Conservation (phyloP, 805 yeast genomes). For the Teunomyces gatunensis region DNA sequence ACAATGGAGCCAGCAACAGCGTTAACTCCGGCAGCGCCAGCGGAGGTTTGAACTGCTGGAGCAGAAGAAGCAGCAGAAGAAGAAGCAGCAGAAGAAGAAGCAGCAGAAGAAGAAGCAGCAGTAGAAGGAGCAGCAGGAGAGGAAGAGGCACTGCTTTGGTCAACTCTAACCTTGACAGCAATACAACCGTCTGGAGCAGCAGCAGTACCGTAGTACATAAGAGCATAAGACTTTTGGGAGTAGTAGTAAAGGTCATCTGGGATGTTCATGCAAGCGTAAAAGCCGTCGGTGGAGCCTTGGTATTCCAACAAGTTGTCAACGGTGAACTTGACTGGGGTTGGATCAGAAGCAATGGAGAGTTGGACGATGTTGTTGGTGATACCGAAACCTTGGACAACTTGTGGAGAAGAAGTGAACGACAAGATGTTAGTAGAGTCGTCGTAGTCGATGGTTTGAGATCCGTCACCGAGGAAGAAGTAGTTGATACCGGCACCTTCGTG, state of each 20-base stretch:
- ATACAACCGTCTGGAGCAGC: slow-evolving; percentile 23
- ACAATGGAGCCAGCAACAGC: slow-evolving; percentile 5
- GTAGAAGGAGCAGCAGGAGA: neutral
- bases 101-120: neutral
- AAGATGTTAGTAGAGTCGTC: slow-evolving; percentile 9
- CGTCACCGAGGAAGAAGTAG: slow-evolving; percentile 32
- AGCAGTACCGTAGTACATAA: slow-evolving; percentile 22
- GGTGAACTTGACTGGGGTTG: slow-evolving; percentile 10
- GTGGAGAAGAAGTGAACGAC: neutral
- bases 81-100: neutral
- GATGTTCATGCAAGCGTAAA: slow-evolving; percentile 44
- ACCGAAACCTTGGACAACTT: slow-evolving; percentile 1
- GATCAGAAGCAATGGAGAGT: slow-evolving; percentile 9
- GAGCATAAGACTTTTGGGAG: slow-evolving; percentile 22
- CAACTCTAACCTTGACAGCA: slow-evolving; percentile 11
- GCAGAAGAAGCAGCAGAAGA: slow-evolving; percentile 5
- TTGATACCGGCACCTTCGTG: slow-evolving; percentile 49
- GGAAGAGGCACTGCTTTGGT: slow-evolving; percentile 1
- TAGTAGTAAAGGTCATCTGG: slow-evolving; percentile 41
- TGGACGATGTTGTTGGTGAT: slow-evolving; percentile 8
- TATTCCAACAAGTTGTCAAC: slow-evolving; percentile 21
- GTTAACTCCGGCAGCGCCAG: slow-evolving; percentile 8
- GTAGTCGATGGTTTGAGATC: slow-evolving; percentile 19
- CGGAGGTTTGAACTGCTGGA: slow-evolving; percentile 8
- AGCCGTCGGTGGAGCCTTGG: slow-evolving; percentile 24